Conservation (phyloP, 1,284 basidiomycete species). For the Prillingera fragicola region DNA sequence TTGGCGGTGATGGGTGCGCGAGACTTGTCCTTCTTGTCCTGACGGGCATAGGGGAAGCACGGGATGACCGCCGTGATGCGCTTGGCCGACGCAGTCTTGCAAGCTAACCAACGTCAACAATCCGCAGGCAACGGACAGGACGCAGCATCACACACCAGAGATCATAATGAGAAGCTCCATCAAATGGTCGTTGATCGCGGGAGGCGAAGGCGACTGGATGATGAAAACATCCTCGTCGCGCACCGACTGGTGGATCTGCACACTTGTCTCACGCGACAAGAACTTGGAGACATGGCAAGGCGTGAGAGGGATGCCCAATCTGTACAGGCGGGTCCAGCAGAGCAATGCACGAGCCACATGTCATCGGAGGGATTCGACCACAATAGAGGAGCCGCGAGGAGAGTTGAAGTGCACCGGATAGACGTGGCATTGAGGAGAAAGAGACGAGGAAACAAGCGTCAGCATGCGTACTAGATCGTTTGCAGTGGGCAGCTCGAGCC, state of each 20-base stretch:
- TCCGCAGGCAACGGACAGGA: not conserved
- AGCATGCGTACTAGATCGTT: not conserved
- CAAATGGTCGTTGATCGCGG: conserved; percentile 50
- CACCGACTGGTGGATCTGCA: conserved; percentile 88
- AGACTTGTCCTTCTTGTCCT: conserved; percentile 98
- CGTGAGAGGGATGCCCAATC: conserved; percentile 84
- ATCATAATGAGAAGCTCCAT: conserved; percentile 54
- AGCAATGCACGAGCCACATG: not conserved
- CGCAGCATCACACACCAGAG: conserved; percentile 35
- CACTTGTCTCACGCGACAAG: conserved; percentile 88
- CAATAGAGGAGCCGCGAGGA: too few species aligned
- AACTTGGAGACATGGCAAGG: conserved; percentile 92
- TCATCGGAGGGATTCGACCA: conserved; percentile 43
- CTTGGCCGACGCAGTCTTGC: conserved; percentile 93
- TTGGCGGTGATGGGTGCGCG: conserved; percentile 97
- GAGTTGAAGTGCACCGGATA: conserved; percentile 31
- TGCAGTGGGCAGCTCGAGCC: too few species aligned
- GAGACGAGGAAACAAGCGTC: conserved; percentile 15
- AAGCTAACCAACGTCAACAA: conserved; percentile 56
- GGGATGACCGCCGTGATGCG: conserved; percentile 98
- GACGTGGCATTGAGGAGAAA: conserved; percentile 52
- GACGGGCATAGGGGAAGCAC: conserved; percentile 92
- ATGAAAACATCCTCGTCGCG: conserved; percentile 98
- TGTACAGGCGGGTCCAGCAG: conserved; percentile 44
- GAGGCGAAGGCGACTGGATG: conserved; percentile 60